phyloP scores from a whole-genome alignment of 1,139 yeast species.

The Candida mesenterica region DNA sequence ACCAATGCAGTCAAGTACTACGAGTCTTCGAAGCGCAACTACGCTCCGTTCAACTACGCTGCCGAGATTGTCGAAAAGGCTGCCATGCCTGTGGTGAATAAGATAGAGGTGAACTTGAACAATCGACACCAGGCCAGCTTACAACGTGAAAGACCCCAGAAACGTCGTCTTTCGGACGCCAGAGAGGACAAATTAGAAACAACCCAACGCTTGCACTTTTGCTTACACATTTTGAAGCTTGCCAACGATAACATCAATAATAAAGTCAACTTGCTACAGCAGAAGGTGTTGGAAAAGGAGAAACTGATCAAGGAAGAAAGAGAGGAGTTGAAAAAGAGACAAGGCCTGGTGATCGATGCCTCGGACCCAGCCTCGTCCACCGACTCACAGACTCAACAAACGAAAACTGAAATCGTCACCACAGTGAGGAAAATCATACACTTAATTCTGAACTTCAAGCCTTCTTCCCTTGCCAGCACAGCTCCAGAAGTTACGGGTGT shows the following conservation, averaged over 20 bases:
- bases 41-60: conserved; percentile 62
- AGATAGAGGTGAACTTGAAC: conserved; percentile 47
- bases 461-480: conserved; percentile 53
- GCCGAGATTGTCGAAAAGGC: conserved; percentile 67
- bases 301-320: conserved; percentile 15
- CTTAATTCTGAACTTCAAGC: conserved; percentile 83
- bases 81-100: conserved; percentile 55
- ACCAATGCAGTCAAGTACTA: conserved; percentile 60
- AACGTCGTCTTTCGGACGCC: conserved; percentile 18
- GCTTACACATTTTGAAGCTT: conserved; percentile 67
- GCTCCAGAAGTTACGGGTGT: conserved; percentile 7
- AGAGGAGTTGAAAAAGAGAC: no score
- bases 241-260: conserved; percentile 72
- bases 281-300: conserved; percentile 28
- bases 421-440: conserved; percentile 88
- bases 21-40: conserved; percentile 52
- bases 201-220: conserved; percentile 66
- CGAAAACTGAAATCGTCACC: conserved; percentile 79
- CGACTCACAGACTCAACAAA: conserved; percentile 25
- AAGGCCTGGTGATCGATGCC: conserved; percentile 7
- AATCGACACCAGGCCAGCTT: conserved; percentile 31
- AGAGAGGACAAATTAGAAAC: conserved; percentile 47
- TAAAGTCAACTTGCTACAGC: conserved; percentile 62
- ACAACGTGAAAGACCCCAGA: conserved; percentile 20
- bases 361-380: no score